Evolutionary conservation across 768 basidiomycete genomes (phyloP).

Genomic region (Lenzites betulinus): DNA sequence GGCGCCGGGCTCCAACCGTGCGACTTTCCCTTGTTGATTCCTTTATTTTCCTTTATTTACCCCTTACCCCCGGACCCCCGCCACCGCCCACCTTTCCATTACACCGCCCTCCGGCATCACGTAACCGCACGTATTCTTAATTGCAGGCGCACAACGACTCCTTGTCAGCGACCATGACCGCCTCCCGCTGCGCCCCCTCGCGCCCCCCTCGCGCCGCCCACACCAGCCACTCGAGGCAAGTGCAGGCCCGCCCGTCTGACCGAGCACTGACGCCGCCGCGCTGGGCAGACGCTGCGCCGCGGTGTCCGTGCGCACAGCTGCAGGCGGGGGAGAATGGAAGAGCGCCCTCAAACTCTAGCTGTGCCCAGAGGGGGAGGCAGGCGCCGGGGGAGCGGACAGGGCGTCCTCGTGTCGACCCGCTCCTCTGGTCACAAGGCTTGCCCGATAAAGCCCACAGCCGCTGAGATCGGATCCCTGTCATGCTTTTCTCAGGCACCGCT

Average conservation of each 20-base stretch:
- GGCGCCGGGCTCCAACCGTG: constrained; percentile 30
- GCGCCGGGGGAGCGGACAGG: background rate
- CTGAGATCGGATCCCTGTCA: constrained; percentile 27
- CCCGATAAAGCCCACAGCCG: constrained; percentile 25
- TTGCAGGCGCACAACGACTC: background rate
- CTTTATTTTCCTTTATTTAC: constrained; percentile 22
- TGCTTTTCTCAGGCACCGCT: constrained; percentile 24
- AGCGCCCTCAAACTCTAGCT: constrained; percentile 20
- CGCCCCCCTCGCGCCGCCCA: no score
- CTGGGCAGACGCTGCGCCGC: background rate
- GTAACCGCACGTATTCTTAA: constrained; percentile 12
- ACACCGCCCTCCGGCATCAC: constrained; percentile 16
- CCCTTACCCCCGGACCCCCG: constrained; percentile 20
- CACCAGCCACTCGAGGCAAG: no score
- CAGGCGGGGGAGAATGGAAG: constrained; percentile 18
- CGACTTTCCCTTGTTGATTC: constrained; percentile 23
- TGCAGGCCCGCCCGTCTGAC: background rate
- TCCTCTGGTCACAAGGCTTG: constrained; percentile 20
- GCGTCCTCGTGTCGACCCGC: constrained; percentile 21
- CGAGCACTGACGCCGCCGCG: background rate
- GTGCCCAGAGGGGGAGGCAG: constrained; percentile 1
- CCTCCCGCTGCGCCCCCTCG: no score
- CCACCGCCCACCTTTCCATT: constrained; percentile 15
- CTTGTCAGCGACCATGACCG: constrained; percentile 13
- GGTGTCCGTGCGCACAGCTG: background rate